phyloP scores from a whole-genome alignment of 2,329 filamentous ascomycete species.

The Fusarium metavorans region DNA sequence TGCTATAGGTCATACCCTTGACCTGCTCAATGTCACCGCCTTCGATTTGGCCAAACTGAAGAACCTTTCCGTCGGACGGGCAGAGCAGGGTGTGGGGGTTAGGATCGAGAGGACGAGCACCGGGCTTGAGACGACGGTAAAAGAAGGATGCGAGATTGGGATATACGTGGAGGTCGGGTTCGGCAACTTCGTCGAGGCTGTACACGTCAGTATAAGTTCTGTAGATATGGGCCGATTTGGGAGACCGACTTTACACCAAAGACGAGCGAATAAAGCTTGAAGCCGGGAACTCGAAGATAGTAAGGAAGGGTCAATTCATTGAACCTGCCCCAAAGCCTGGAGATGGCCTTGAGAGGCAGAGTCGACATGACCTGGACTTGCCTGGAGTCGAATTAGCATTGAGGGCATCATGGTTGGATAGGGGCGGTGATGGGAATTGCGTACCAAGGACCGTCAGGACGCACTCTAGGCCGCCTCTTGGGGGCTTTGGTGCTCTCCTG shows the following conservation, averaged over 20 bases:
- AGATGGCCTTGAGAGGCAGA: constrained; percentile 89
- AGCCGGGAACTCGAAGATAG: constrained; percentile 87
- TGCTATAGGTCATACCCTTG: constrained; percentile 97
- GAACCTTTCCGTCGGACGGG: constrained; percentile 88
- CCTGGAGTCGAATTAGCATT: constrained; percentile 55
- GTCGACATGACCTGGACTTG: constrained; percentile 95
- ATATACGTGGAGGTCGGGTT: constrained; percentile 89
- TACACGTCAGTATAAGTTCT: constrained; percentile 37
- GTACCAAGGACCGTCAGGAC: constrained; percentile 87
- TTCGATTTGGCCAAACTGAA: constrained; percentile 93
- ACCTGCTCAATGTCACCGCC: constrained; percentile 97
- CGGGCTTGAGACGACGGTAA: constrained; percentile 93
- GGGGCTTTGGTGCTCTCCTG: constrained; percentile 57
- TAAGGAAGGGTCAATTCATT: constrained; percentile 92
- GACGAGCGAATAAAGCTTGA: constrained; percentile 89
- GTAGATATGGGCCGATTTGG: neutral
- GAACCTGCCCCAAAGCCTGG: constrained; percentile 89
- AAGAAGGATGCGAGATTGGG: constrained; percentile 97
- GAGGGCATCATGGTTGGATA: constrained; percentile 6
- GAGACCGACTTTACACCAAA: constrained; percentile 82
- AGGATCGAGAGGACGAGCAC: constrained; percentile 84
- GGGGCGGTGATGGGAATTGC: constrained; percentile 27
- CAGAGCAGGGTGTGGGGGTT: constrained; percentile 84
- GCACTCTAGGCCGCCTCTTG: constrained; percentile 71
- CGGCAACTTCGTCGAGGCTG: constrained; percentile 85